phyloP scores from a whole-genome alignment of 768 basidiomycete species.

The Russula emetica region DNA sequence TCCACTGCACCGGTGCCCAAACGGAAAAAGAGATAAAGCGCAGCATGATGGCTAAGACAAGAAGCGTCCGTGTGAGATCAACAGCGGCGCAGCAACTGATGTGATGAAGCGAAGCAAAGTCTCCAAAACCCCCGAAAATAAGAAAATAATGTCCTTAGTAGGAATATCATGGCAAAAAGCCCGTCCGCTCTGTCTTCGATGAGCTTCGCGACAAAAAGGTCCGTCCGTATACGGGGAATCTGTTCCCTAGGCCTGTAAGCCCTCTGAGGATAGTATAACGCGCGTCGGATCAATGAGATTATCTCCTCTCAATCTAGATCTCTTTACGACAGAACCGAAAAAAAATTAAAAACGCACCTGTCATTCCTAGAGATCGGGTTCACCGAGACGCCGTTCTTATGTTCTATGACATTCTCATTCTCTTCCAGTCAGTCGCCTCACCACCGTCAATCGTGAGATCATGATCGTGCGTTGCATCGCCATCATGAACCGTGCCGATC shows the following conservation, averaged over 20 bases:
- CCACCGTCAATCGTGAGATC: too few species aligned
- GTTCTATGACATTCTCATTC: too few species aligned
- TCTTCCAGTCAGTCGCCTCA: too few species aligned
- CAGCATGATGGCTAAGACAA: not conserved
- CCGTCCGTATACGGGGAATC: slow-evolving; percentile 73
- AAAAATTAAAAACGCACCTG: too few species aligned
- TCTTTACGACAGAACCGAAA: too few species aligned
- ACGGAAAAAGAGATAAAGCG: not conserved
- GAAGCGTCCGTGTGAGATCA: not conserved
- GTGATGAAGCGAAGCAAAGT: not conserved
- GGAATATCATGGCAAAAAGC: slow-evolving; percentile 27
- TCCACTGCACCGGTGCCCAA: not conserved
- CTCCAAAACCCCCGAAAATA: not conserved
- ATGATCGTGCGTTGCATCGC: too few species aligned
- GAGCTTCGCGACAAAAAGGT: slow-evolving; percentile 56
- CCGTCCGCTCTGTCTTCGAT: slow-evolving; percentile 66
- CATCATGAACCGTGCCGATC: too few species aligned
- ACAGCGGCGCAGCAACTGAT: not conserved
- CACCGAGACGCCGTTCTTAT: too few species aligned
- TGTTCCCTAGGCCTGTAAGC: slow-evolving; percentile 76
- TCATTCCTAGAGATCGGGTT: too few species aligned
- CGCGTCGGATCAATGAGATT: too few species aligned
- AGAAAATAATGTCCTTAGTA: not conserved
- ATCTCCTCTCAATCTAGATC: too few species aligned
- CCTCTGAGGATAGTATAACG: too few species aligned